phyloP scores from a whole-genome alignment of 2,329 filamentous ascomycete species.

The Calonectria hawksworthii region DNA sequence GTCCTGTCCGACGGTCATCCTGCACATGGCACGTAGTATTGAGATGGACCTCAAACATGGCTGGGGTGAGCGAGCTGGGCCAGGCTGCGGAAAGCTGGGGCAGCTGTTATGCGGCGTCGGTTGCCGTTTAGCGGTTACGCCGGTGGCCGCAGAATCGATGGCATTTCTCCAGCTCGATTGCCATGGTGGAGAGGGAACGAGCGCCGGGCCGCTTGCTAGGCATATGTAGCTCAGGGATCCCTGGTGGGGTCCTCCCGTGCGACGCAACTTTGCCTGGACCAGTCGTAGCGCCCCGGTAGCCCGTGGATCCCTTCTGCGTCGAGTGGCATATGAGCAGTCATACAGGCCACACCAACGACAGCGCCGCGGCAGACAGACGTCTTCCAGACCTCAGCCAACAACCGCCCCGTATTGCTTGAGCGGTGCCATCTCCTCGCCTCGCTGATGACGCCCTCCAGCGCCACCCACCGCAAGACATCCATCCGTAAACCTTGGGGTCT shows the following conservation, averaged over 20 bases:
- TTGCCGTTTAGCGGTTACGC: conserved; percentile 23
- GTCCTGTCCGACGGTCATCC: conserved; percentile 9
- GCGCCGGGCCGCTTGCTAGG: conserved; percentile 30
- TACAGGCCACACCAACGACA: conserved; percentile 7
- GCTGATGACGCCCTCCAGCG: conserved; percentile 24
- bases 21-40: neutral
- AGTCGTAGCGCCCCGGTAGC: conserved; percentile 18
- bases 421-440: conserved; percentile 15
- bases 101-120: conserved; percentile 14
- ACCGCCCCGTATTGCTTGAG: conserved; percentile 4
- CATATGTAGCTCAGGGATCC: conserved; percentile 31
- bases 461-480: conserved; percentile 28
- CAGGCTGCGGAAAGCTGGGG: neutral
- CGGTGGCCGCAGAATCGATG: conserved; percentile 9
- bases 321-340: conserved; percentile 10
- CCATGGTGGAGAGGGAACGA: conserved; percentile 26
- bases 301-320: conserved; percentile 12
- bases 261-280: conserved; percentile 20
- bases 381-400: conserved; percentile 7
- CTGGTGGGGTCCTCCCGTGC: conserved; percentile 31
- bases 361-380: conserved; percentile 7
- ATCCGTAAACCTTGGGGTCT: conserved; percentile 22
- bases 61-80: neutral
- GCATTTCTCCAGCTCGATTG: conserved; percentile 24
- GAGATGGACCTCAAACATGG: neutral